These are phyloP conservation scores for Neostapfia colusana DNA, from an alignment of 176 grass and related monocot species.

Conservation along the genomic window DNA sequence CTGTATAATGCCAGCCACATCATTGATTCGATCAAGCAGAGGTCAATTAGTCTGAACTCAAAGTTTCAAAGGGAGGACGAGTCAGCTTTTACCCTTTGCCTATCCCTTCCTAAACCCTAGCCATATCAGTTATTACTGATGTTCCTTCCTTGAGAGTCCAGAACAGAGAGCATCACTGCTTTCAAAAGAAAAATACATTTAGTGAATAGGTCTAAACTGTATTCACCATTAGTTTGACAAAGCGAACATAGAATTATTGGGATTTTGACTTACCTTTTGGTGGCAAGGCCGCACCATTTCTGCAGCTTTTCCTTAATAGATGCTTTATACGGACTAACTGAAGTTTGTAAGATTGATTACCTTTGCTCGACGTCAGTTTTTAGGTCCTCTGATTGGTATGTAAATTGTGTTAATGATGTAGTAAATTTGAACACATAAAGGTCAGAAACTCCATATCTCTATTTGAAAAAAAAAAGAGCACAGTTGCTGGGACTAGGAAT, in stretches of 20 bases:
- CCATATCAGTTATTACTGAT: background rate
- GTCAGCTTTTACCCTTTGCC: too few relatives aligned
- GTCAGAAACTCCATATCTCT: background rate
- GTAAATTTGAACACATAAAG: constrained; percentile 13
- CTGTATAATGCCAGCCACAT: too few relatives aligned
- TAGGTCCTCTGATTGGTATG: constrained; percentile 9
- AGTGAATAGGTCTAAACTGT: background rate
- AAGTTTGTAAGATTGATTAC: background rate
- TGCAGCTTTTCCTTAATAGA: constrained; percentile 7
- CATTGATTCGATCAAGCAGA: too few relatives aligned
- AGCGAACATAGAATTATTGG: background rate
- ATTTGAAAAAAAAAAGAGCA: background rate
- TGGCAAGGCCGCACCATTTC: background rate
- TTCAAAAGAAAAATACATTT: background rate
- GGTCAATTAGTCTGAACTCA: too few relatives aligned
- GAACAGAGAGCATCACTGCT: background rate
- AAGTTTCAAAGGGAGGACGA: too few relatives aligned
- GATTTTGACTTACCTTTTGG: background rate
- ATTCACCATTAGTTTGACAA: background rate
- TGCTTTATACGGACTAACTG: background rate
- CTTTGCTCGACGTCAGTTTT: background rate
- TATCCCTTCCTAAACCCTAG: too few relatives aligned
- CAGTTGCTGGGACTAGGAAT: background rate
- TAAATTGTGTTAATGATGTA: constrained; percentile 11
- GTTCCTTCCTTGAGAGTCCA: constrained; percentile 2